Base-by-base conservation (phyloP, 345 rosid genomes). In the Alliaria petiolata region DNA sequence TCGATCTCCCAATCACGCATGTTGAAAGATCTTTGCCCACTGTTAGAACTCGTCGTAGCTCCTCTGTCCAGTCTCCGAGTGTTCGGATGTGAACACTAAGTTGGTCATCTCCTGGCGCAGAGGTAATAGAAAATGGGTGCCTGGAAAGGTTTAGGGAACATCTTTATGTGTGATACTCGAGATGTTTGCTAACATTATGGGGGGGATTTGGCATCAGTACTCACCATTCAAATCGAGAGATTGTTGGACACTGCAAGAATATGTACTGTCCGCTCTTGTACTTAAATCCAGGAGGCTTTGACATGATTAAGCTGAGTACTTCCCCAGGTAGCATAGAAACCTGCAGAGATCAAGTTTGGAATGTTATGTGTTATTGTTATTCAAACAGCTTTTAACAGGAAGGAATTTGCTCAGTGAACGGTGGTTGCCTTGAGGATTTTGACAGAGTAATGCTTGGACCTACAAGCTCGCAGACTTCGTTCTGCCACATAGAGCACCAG, bases 251-350 rank as follows among this genome's bases (percentile, higher is more conserved):
- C 71, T 86, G 91, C 15, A 93, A 84, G 78, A 89, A 93, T 71
- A 93, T 89, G 76, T 93, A 93, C 74, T 93, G 98, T 71, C 97
- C 98, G 47, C 98, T 93, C 81, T 70, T 91, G 85, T 87, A 89
- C 80, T 87, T 91, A 67, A 91, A 91, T 70, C 97, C 95, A 42
- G 80, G 85, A 62, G 97, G 98, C 83, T 91, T 93, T 49, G 97
- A 87, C 96, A 87, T 85, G 69, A 78, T 59, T 53, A 93, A 54
- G 82, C 91, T 91, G 58, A 93, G 87, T 53, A 87, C 98, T 62
- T 89, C 77, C 70, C 98, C 97, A 19, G 98, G 97, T 54, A 91
- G 81, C 65, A 89, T 80, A 6, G 97, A 86, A 67, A 93, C 90
- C 97, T 92, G 80, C 39, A 59, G 56, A 71, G 40, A 76, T 38